phyloP scores from a whole-genome alignment of 148 eudicot genomes.

The Vaccinium corymbosum region DNA sequence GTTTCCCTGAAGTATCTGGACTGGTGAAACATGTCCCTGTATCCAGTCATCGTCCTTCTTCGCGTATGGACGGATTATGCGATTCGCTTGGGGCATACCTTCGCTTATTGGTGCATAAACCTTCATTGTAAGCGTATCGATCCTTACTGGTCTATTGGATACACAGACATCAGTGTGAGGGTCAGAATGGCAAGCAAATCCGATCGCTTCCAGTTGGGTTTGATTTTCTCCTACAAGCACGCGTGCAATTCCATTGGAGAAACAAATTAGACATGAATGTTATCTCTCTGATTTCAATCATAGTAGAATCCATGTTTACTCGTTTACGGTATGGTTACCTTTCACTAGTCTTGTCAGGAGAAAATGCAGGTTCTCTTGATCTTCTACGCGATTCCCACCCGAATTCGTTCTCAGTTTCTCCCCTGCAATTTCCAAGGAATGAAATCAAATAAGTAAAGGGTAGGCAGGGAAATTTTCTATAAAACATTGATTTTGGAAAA shows the following conservation, averaged over 20 bases:
- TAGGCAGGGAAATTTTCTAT: background rate
- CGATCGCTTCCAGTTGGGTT: slow-evolving; percentile 26
- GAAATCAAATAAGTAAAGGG: background rate
- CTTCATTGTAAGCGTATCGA: slow-evolving; percentile 18
- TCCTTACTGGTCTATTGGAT: slow-evolving; percentile 24
- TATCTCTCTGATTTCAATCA: background rate
- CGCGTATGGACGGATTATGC: slow-evolving; percentile 37
- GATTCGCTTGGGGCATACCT: background rate
- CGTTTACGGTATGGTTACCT: slow-evolving; percentile 21
- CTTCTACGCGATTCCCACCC: background rate
- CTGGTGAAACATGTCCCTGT: slow-evolving; percentile 33
- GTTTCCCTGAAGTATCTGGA: slow-evolving; percentile 37
- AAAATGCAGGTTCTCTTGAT: slow-evolving; percentile 11
- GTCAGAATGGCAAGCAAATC: slow-evolving; percentile 33
- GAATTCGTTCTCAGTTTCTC: slow-evolving; percentile 12
- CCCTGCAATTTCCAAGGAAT: slow-evolving; percentile 25
- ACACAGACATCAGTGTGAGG: slow-evolving; percentile 31
- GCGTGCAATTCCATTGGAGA: background rate
- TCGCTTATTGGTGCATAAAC: slow-evolving; percentile 24
- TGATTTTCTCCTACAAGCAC: slow-evolving; percentile 24
- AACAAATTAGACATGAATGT: background rate
- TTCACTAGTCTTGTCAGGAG: slow-evolving; percentile 30
- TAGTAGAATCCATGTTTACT: background rate
- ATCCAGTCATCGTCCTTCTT: slow-evolving; percentile 38
- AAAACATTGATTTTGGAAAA: background rate